Conservation (phyloP, 208 protist genomes). For the Tritrichomonas foetus region DNA sequence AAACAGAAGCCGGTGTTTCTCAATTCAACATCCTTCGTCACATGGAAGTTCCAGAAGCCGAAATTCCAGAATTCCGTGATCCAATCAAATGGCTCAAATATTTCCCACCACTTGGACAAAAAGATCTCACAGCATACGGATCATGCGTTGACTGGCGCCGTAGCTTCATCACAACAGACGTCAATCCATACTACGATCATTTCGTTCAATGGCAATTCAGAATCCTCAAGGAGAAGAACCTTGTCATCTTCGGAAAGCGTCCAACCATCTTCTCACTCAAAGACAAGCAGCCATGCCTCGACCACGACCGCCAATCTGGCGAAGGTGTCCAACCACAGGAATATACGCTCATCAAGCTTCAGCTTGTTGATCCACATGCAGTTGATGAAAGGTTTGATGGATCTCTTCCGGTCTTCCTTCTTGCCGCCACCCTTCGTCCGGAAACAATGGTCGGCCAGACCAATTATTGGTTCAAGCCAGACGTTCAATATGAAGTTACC, state of each 20-base stretch:
- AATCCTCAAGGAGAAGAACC: constrained; percentile 64
- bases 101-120: constrained; percentile 89
- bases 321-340: constrained; percentile 93
- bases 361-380: constrained; percentile 72
- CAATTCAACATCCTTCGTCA: constrained; percentile 92
- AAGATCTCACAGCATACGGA: constrained; percentile 85
- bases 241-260: constrained; percentile 49
- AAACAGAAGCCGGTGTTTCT: background rate
- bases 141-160: constrained; percentile 92
- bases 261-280: constrained; percentile 86
- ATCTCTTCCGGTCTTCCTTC: constrained; percentile 78
- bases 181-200: constrained; percentile 97
- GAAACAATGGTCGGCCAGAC: constrained; percentile 99
- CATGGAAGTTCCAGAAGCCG: constrained; percentile 82
- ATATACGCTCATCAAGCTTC: constrained; percentile 80
- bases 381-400: constrained; percentile 48
- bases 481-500: constrained; percentile 76
- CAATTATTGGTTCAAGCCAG: constrained; percentile 97
- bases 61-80: constrained; percentile 95
- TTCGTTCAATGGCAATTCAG: constrained; percentile 93
- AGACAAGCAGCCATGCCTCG: constrained; percentile 95
- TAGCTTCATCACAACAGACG: constrained; percentile 97
- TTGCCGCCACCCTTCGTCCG: constrained; percentile 94
- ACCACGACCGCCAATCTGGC: constrained; percentile 94
- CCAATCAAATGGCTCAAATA: constrained; percentile 92